phyloP scores from a whole-genome alignment of 108 stramenopile genomes.

The Conticribra guillardii region DNA sequence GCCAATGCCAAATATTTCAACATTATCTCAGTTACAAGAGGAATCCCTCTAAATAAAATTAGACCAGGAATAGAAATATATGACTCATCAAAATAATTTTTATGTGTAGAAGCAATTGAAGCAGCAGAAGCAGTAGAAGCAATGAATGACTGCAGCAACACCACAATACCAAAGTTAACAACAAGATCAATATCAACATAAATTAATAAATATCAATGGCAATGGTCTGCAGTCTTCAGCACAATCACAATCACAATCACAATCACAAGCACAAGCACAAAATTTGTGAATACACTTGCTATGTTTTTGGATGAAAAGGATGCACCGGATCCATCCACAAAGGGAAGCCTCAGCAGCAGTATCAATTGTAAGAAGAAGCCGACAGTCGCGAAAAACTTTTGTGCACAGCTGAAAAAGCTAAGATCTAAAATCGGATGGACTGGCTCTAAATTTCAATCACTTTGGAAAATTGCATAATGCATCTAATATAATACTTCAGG shows the following conservation, averaged over 20 bases:
- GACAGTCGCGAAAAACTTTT: constrained; percentile 81
- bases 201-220: too few relatives aligned
- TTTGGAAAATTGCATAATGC: too few relatives aligned
- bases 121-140: neutral
- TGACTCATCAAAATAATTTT: too few relatives aligned
- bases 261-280: neutral
- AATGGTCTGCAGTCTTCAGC: too few relatives aligned
- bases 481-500: too few relatives aligned
- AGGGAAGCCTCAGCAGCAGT: constrained; percentile 14
- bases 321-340: constrained; percentile 56
- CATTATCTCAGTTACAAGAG: too few relatives aligned
- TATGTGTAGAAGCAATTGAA: too few relatives aligned
- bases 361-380: constrained; percentile 58
- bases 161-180: neutral
- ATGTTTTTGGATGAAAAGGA: constrained; percentile 71
- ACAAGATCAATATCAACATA: constrained; percentile 13
- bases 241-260: neutral
- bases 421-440: constrained; percentile 85
- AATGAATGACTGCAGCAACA: neutral
- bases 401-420: constrained; percentile 79
- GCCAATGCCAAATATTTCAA: too few relatives aligned
- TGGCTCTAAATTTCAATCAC: too few relatives aligned
- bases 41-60: too few relatives aligned
- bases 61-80: too few relatives aligned
- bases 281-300: constrained; percentile 59